These are phyloP conservation scores for Cordyceps cicadae DNA, from an alignment of 2,329 filamentous ascomycete genomes.

Conservation along the genomic window DNA sequence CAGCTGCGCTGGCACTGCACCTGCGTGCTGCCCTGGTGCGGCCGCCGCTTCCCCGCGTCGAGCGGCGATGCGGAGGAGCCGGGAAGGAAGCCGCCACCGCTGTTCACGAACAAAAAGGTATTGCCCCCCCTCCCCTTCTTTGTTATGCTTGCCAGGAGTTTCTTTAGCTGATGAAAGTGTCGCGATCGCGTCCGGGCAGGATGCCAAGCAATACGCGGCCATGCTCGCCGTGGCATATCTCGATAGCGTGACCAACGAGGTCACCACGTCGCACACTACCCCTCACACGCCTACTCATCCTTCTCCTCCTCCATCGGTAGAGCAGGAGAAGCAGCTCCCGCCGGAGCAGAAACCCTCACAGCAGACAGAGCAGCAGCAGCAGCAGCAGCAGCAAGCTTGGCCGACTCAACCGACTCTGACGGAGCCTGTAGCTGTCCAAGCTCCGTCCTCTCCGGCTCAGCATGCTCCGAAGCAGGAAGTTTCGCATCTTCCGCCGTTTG, in stretches of 20 bases:
- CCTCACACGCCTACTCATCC: neutral
- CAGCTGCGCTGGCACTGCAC: constrained; percentile 18
- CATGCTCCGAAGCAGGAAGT: neutral
- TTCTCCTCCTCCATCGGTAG: neutral
- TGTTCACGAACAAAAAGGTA: constrained; percentile 39
- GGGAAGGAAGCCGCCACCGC: constrained; percentile 21
- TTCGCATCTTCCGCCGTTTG: too few species aligned
- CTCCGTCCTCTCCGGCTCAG: neutral
- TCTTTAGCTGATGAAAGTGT: too few species aligned
- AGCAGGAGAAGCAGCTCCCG: neutral
- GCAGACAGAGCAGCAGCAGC: neutral
- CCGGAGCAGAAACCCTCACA: neutral
- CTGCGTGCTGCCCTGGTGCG: constrained; percentile 18
- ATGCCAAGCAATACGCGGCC: constrained; percentile 46
- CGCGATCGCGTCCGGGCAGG: constrained; percentile 15
- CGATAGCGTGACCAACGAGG: constrained; percentile 5
- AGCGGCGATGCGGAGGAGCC: neutral
- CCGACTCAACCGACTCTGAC: too few species aligned
- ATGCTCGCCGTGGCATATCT: constrained; percentile 38
- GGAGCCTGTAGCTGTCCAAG: too few species aligned
- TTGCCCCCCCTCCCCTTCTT: neutral
- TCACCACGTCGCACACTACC: neutral
- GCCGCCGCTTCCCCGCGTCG: constrained; percentile 17
- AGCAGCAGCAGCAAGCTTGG: neutral
- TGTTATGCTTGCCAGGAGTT: too few species aligned